Percentiles rank a stretch among this genome's conserved stretches.
These are phyloP conservation scores for Powellomyces hirtus DNA, from an alignment of 192 early-diverging fungal genomes.

Conservation along the genomic window DNA sequence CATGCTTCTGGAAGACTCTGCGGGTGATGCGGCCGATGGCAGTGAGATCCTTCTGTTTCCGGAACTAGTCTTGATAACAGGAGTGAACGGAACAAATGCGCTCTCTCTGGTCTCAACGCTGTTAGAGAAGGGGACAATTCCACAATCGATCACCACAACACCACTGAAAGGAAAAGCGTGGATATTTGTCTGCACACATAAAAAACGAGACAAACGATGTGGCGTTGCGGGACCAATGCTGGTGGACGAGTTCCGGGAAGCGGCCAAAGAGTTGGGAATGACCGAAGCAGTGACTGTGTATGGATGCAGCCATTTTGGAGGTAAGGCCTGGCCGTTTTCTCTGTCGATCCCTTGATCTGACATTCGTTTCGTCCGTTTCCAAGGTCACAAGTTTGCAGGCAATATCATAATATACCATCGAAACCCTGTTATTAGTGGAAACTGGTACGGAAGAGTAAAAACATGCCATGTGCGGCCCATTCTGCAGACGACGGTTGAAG, in stretches of 20 bases:
- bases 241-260: constrained; percentile 50
- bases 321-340: constrained; percentile 27
- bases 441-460: constrained; percentile 52
- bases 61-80: not conserved
- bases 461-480: constrained; percentile 48
- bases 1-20: not conserved
- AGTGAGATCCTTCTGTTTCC: constrained; percentile 5
- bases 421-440: constrained; percentile 27
- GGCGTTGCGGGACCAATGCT: constrained; percentile 61
- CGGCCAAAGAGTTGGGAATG: constrained; percentile 31
- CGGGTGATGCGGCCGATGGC: not conserved
- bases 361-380: not conserved
- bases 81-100: not conserved
- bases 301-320: constrained; percentile 55
- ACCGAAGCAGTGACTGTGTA: constrained; percentile 39
- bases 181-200: constrained; percentile 63
- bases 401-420: constrained; percentile 57
- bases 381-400: constrained; percentile 68
- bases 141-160: not conserved
- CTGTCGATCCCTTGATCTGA: not conserved
- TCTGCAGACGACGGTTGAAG: constrained; percentile 32
- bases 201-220: constrained; percentile 63
- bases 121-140: not conserved
- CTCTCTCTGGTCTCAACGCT: constrained; percentile 3
- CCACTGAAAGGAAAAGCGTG: constrained; percentile 26